Evolutionary conservation across 1,284 basidiomycete species (phyloP).

Genomic region (Phylloboletellus chloephorus): DNA sequence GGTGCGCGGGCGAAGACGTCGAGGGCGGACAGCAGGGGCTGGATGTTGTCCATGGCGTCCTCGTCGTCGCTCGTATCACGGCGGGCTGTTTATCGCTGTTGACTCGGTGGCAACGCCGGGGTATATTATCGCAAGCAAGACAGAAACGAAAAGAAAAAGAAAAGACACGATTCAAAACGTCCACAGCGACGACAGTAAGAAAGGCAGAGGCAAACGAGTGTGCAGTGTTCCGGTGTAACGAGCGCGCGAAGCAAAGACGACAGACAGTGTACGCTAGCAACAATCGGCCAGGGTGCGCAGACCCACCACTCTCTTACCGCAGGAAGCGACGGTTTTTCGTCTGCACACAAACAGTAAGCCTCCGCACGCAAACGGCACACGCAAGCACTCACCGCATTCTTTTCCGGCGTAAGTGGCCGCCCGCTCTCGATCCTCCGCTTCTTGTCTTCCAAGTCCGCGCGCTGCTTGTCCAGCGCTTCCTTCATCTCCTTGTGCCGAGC

Average conservation of each 20-base stretch:
- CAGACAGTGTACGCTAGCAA: slow-evolving; percentile 34
- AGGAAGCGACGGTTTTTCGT: slow-evolving; percentile 36
- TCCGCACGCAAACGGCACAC: slow-evolving; percentile 4
- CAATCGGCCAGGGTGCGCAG: slow-evolving; percentile 31
- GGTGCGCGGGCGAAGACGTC: slow-evolving; percentile 74
- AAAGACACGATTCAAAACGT: slow-evolving; percentile 22
- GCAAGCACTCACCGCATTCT: slow-evolving; percentile 56
- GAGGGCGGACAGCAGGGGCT: slow-evolving; percentile 66
- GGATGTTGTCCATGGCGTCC: slow-evolving; percentile 56
- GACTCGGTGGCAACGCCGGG: slow-evolving; percentile 34
- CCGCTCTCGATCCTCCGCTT: slow-evolving; percentile 95
- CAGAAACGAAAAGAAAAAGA: slow-evolving; percentile 8
- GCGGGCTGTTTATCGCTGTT: slow-evolving; percentile 30
- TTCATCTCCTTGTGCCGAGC: slow-evolving; percentile 98
- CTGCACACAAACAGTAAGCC: slow-evolving; percentile 13
- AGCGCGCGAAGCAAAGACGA: slow-evolving; percentile 32
- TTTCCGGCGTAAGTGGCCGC: slow-evolving; percentile 92
- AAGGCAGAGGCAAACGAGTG: slow-evolving; percentile 51
- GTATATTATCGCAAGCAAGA: slow-evolving; percentile 32
- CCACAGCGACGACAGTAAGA: slow-evolving; percentile 32
- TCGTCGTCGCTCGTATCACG: slow-evolving; percentile 7
- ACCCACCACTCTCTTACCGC: slow-evolving; percentile 30
- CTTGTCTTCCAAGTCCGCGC: slow-evolving; percentile 94
- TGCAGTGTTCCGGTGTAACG: slow-evolving; percentile 40
- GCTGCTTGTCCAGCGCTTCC: slow-evolving; percentile 96